phyloP scores from a whole-genome alignment of 345 rosid species.

The Hibiscus trionum region DNA sequence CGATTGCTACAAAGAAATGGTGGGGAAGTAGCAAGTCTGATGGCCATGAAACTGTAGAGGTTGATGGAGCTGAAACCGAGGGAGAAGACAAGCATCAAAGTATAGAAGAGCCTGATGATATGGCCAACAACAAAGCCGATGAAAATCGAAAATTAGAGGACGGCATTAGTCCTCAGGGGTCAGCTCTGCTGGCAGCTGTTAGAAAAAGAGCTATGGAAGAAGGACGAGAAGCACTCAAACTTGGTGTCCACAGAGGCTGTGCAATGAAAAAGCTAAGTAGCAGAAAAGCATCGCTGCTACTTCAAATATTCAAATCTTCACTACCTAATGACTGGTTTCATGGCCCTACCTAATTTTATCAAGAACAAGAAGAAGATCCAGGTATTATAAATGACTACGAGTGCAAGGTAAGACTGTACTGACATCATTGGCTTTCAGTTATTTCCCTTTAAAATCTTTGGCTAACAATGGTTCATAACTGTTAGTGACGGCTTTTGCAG shows the following conservation, averaged over 20 bases:
- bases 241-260: slow-evolving; percentile 30
- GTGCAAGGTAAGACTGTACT: not conserved
- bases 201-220: slow-evolving; percentile 41
- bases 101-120: slow-evolving; percentile 14
- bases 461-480: not conserved
- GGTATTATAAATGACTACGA: not conserved
- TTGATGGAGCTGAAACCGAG: slow-evolving; percentile 20
- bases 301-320: slow-evolving; percentile 42
- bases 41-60: slow-evolving; percentile 7
- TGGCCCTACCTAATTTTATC: slow-evolving; percentile 8
- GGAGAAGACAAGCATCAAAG: slow-evolving; percentile 20
- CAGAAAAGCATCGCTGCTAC: slow-evolving; percentile 38
- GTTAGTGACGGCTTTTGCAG: no score
- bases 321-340: slow-evolving; percentile 37
- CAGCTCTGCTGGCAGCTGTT: slow-evolving; percentile 29
- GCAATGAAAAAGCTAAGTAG: slow-evolving; percentile 27
- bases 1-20: slow-evolving; percentile 48
- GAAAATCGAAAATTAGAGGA: slow-evolving; percentile 19
- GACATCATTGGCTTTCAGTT: not conserved
- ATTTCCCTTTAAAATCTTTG: not conserved
- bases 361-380: not conserved
- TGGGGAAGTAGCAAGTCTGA: slow-evolving; percentile 45
- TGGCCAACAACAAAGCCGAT: slow-evolving; percentile 17
- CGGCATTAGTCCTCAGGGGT: slow-evolving; percentile 15
- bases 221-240: slow-evolving; percentile 43